Percentiles rank a stretch among this genome's conserved stretches.
Conservation (phyloP, 148 eudicot species). For the Pharnaceum exiguum region DNA sequence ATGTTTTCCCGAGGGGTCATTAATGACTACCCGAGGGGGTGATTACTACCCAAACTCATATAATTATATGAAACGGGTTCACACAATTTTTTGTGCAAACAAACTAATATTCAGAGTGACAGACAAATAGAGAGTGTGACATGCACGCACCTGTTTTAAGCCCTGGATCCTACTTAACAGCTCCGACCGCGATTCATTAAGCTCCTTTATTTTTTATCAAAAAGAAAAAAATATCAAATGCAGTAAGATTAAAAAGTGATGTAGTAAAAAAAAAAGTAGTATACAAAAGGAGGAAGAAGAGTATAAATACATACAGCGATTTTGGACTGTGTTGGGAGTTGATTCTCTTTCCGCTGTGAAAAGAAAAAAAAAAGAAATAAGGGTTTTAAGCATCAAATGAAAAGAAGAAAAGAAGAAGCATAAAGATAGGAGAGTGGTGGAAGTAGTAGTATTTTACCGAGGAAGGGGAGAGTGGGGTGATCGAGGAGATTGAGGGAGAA, state of each 20-base stretch:
- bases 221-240: not conserved
- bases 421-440: too few relatives aligned
- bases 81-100: too few relatives aligned
- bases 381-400: too few relatives aligned
- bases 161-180: slow-evolving; percentile 65
- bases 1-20: too few relatives aligned
- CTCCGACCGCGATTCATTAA: slow-evolving; percentile 70
- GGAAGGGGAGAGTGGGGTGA: slow-evolving; percentile 8
- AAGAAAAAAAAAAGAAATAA: not conserved
- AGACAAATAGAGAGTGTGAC: not conserved
- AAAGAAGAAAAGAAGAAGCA: not conserved
- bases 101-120: not conserved
- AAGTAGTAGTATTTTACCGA: too few relatives aligned
- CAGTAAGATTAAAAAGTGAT: not conserved
- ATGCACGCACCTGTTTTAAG: slow-evolving; percentile 54
- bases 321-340: slow-evolving; percentile 40
- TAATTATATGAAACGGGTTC: too few relatives aligned
- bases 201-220: slow-evolving; percentile 34
- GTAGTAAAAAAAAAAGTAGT: not conserved
- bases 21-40: too few relatives aligned
- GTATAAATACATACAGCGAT: slow-evolving; percentile 38
- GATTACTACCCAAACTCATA: too few relatives aligned
- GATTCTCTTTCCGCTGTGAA: slow-evolving; percentile 62
- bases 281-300: too few relatives aligned
- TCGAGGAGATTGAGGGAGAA: slow-evolving; percentile 5